Evolutionary conservation across 1,284 basidiomycete species (phyloP).

Genomic region (Moesziomyces aphidis): DNA sequence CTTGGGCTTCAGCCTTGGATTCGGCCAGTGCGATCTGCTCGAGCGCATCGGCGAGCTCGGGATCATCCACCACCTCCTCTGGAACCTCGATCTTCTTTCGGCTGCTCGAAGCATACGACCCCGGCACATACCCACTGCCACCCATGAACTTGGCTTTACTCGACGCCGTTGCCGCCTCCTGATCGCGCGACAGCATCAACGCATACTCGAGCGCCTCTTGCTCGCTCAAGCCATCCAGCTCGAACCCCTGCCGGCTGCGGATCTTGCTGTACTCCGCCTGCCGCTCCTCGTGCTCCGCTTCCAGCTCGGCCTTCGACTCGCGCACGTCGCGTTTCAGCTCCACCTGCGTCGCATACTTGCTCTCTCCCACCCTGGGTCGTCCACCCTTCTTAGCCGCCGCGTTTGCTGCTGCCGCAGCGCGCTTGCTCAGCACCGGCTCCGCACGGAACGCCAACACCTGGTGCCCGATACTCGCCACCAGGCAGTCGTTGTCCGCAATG

Average conservation of each 20-base stretch:
- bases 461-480: slow-evolving; percentile 76
- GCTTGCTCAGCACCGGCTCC: slow-evolving; percentile 69
- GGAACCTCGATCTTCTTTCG: slow-evolving; percentile 22
- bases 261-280: slow-evolving; percentile 73
- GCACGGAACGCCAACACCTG: slow-evolving; percentile 79
- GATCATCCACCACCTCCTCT: slow-evolving; percentile 33
- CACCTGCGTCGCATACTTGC: slow-evolving; percentile 48
- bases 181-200: slow-evolving; percentile 85
- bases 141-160: slow-evolving; percentile 19
- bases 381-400: slow-evolving; percentile 14
- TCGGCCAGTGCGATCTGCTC: slow-evolving; percentile 57
- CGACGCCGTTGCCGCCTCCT: slow-evolving; percentile 70
- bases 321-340: slow-evolving; percentile 62
- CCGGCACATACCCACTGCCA: slow-evolving; percentile 26
- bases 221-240: slow-evolving; percentile 79
- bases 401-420: slow-evolving; percentile 22
- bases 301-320: slow-evolving; percentile 61
- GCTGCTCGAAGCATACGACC: slow-evolving; percentile 21
- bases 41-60: slow-evolving; percentile 51
- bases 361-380: slow-evolving; percentile 19
- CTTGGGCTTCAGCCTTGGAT: slow-evolving; percentile 30
- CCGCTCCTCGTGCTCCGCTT: slow-evolving; percentile 76
- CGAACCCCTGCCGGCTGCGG: slow-evolving; percentile 65
- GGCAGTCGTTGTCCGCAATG: slow-evolving; percentile 74
- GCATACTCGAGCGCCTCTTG: slow-evolving; percentile 82